Evolutionary conservation across 2,329 filamentous ascomycete genomes (phyloP).

Genomic region (Metarhizium anisopliae): DNA sequence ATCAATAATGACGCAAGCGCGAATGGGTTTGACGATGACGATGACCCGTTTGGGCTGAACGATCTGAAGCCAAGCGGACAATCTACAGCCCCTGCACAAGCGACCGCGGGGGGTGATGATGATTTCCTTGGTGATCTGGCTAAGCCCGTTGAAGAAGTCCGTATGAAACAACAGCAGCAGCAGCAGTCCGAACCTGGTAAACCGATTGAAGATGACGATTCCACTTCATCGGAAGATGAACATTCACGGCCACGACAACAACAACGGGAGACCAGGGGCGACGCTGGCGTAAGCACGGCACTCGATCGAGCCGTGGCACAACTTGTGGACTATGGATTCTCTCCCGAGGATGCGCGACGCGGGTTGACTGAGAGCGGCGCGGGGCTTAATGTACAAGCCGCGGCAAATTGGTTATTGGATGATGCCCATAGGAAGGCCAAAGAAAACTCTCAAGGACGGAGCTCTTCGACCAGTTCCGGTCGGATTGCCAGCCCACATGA

Average conservation of each 20-base stretch:
- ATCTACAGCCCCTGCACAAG: conserved; percentile 18
- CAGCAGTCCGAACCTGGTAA: conserved; percentile 36
- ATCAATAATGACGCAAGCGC: conserved; percentile 8
- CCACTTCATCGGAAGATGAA: conserved; percentile 37
- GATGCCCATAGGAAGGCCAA: conserved; percentile 81
- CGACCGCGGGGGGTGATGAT: conserved; percentile 42
- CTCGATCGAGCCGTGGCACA: conserved; percentile 78
- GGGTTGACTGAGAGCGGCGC: conserved; percentile 74
- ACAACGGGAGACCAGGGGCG: conserved; percentile 14
- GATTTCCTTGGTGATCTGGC: conserved; percentile 58
- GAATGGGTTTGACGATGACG: conserved; percentile 54
- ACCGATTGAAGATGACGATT: conserved; percentile 41
- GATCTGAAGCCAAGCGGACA: conserved; percentile 39
- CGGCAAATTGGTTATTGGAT: conserved; percentile 82
- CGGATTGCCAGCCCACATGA: conserved; percentile 1
- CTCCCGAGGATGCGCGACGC: conserved; percentile 69
- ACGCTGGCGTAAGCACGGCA: conserved; percentile 21
- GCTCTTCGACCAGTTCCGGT: conserved; percentile 20
- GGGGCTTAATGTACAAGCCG: conserved; percentile 73
- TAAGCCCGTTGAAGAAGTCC: conserved; percentile 56
- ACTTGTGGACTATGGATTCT: conserved; percentile 90
- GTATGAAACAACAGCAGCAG: conserved; percentile 16
- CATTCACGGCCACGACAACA: conserved; percentile 7
- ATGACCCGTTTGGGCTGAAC: conserved; percentile 80
- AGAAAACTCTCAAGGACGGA: conserved; percentile 53